Conservation (phyloP, 495 filamentous ascomycete genomes). For the Xylaria grammica region DNA sequence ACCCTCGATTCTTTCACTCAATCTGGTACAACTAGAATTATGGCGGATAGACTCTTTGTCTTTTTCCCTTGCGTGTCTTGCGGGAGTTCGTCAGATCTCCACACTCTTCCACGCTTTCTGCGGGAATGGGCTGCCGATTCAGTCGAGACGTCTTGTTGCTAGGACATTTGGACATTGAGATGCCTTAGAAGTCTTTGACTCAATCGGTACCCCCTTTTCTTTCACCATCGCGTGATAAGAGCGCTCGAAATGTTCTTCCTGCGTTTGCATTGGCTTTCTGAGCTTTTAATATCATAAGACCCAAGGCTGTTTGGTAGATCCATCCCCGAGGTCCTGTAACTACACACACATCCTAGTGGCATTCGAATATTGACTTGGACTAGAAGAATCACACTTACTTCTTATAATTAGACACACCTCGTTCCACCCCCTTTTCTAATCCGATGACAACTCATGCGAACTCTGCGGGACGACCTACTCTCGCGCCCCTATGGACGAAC, state of each 20-base stretch:
- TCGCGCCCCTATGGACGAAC: slow-evolving; percentile 46
- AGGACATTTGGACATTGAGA: slow-evolving; percentile 14
- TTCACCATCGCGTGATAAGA: slow-evolving; percentile 14
- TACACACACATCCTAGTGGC: not conserved
- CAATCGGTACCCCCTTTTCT: slow-evolving; percentile 10
- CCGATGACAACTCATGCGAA: slow-evolving; percentile 36
- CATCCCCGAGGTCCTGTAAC: not conserved
- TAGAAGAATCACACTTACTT: not conserved
- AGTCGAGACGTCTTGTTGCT: slow-evolving; percentile 1
- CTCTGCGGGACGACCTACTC: slow-evolving; percentile 36
- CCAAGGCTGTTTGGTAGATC: not conserved
- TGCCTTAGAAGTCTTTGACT: slow-evolving; percentile 18
- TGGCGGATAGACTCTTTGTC: slow-evolving; percentile 8
- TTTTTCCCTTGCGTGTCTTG: slow-evolving; percentile 7
- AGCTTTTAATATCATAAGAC: slow-evolving; percentile 15
- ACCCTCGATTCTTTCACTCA: slow-evolving; percentile 19
- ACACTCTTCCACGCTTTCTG: slow-evolving; percentile 10
- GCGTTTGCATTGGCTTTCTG: slow-evolving; percentile 11
- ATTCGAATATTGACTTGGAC: not conserved
- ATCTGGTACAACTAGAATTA: not conserved
- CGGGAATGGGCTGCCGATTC: slow-evolving; percentile 1
- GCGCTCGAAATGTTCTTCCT: slow-evolving; percentile 3
- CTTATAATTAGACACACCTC: not conserved
- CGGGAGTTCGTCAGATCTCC: slow-evolving; percentile 9
- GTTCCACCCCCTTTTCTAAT: not conserved